Conservation (phyloP, 1,139 yeast species). For the Candida pseudoviswanathii region DNA sequence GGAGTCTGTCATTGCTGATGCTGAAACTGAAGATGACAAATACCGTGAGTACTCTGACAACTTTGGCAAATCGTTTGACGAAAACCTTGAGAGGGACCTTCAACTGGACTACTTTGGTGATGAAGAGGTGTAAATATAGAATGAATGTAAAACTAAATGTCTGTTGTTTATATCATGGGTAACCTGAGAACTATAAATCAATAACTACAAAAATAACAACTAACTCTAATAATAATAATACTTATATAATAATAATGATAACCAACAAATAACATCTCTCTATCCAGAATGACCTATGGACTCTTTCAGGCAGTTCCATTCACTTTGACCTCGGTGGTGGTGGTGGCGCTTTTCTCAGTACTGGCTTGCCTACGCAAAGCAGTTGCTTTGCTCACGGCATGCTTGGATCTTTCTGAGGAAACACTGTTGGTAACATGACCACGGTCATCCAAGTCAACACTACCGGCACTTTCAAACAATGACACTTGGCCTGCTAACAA, state of each 20-base stretch:
- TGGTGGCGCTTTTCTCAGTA: conserved; percentile 16
- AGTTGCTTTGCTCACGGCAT: conserved; percentile 39
- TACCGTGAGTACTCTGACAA: conserved; percentile 33
- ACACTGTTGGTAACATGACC: conserved; percentile 61
- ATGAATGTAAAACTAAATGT: background rate
- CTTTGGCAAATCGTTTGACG: conserved; percentile 41
- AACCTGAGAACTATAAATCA: background rate
- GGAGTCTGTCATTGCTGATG: conserved; percentile 24
- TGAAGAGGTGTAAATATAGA: background rate
- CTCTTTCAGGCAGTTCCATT: background rate
- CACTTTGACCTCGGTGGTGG: background rate
- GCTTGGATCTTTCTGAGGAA: conserved; percentile 44
- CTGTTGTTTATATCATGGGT: background rate
- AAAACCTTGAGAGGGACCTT: conserved; percentile 27
- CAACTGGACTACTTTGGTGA: conserved; percentile 26
- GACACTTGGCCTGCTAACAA: conserved; percentile 75
- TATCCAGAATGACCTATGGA: background rate
- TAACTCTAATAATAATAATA: background rate
- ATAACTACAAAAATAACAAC: background rate
- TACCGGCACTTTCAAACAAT: conserved; percentile 73
- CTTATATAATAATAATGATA: background rate
- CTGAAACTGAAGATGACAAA: conserved; percentile 23
- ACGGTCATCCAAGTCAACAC: conserved; percentile 72
- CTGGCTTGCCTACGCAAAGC: conserved; percentile 17
- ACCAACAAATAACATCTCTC: background rate